Conservation (phyloP, 164 flowering plant species). For the Piper betle region DNA sequence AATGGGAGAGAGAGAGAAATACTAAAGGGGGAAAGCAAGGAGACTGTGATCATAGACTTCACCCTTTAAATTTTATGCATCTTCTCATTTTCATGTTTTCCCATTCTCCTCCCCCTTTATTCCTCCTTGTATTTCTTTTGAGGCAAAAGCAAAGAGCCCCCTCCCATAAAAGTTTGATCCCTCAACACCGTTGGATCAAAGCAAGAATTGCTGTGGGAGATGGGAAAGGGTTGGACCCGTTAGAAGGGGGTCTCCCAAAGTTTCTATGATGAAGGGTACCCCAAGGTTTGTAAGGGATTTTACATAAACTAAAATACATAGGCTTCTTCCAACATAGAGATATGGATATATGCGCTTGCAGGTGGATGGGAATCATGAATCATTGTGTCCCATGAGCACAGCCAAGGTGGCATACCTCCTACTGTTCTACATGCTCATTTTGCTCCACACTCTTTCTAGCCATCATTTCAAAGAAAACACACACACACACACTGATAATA, state of each 20-base stretch:
- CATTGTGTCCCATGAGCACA: neutral
- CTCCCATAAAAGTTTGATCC: constrained; percentile 4
- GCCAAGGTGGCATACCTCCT: neutral
- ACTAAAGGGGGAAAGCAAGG: constrained; percentile 4
- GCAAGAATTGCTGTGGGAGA: neutral
- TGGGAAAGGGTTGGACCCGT: neutral
- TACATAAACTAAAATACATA: neutral
- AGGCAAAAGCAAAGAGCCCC: constrained; percentile 29
- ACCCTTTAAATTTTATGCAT: constrained; percentile 1
- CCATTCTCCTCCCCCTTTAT: constrained; percentile 1
- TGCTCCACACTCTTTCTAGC: neutral
- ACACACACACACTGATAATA: neutral
- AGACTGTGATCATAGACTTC: constrained; percentile 7
- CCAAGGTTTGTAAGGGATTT: neutral
- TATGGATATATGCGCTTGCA: neutral
- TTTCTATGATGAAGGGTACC: neutral
- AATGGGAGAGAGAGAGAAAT: neutral
- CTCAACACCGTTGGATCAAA: constrained; percentile 5
- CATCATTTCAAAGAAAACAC: neutral
- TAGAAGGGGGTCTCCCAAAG: neutral
- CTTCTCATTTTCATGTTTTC: constrained; percentile 6
- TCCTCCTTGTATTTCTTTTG: constrained; percentile 22
- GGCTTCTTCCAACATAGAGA: neutral
- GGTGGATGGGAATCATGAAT: neutral
- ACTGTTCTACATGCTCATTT: neutral